phyloP scores from a whole-genome alignment of 768 basidiomycete species.

The Boletus rubropictus region DNA sequence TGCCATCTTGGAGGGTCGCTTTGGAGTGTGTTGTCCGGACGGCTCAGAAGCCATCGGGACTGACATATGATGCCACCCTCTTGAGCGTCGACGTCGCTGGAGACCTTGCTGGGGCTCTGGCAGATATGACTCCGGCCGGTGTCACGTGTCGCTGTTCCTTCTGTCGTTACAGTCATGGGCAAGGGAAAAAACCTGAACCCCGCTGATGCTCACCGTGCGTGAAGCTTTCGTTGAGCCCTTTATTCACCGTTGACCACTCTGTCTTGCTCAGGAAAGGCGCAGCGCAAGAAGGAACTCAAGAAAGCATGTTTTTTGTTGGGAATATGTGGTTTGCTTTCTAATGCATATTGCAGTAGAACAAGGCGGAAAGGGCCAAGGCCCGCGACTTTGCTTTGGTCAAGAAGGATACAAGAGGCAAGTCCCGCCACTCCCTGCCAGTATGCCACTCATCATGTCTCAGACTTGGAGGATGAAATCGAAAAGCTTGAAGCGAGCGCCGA shows the following conservation, averaged over 20 bases:
- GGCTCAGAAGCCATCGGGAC: conserved; percentile 23
- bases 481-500: conserved; percentile 50
- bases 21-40: conserved; percentile 37
- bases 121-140: conserved; percentile 17
- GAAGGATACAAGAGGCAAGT: conserved; percentile 81
- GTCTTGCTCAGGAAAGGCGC: conserved; percentile 67
- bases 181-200: conserved; percentile 88
- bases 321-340: conserved; percentile 12
- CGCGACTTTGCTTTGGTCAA: conserved; percentile 90
- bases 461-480: conserved; percentile 76
- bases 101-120: conserved; percentile 23
- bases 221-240: not conserved
- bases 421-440: not conserved
- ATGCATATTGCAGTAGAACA: conserved; percentile 69
- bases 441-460: conserved; percentile 35
- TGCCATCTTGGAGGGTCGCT: conserved; percentile 65
- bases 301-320: conserved; percentile 47
- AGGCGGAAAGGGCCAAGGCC: conserved; percentile 70
- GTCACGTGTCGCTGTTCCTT: conserved; percentile 24
- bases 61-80: conserved; percentile 23
- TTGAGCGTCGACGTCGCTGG: conserved; percentile 1
- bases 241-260: conserved; percentile 1
- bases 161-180: conserved; percentile 47
- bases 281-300: conserved; percentile 91
- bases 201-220: conserved; percentile 87